Conservation (phyloP, 768 basidiomycete genomes). For the Tylopilus subfusipes region DNA sequence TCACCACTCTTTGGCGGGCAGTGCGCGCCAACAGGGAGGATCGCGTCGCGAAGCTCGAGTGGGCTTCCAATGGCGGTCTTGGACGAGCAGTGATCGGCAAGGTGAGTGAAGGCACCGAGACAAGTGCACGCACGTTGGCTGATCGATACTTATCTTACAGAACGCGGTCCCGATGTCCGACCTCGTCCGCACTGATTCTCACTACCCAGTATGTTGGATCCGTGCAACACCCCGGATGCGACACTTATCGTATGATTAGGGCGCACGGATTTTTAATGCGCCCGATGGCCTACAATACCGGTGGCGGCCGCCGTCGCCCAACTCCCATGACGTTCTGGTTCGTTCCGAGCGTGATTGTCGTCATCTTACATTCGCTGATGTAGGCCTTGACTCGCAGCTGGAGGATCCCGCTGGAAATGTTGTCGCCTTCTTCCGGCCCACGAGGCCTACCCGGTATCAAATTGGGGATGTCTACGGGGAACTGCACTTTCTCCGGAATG, state of each 20-base stretch:
- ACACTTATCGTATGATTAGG: conserved; percentile 36
- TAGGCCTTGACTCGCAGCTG: conserved; percentile 44
- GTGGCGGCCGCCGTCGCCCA: conserved; percentile 73
- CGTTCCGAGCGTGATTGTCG: conserved; percentile 24
- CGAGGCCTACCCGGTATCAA: conserved; percentile 74
- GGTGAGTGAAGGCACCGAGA: conserved; percentile 38
- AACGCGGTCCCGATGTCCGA: conserved; percentile 79
- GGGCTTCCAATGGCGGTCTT: conserved; percentile 77
- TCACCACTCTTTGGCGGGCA: conserved; percentile 77
- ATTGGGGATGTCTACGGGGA: conserved; percentile 86
- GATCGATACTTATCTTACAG: conserved; percentile 40
- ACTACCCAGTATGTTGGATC: conserved; percentile 49
- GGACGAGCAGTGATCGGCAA: conserved; percentile 85
- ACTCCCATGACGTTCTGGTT: conserved; percentile 58
- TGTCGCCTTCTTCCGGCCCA: conserved; percentile 79
- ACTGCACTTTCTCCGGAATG: conserved; percentile 75
- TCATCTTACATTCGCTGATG: conserved; percentile 4
- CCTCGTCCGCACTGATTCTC: conserved; percentile 68
- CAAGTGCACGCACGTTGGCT: conserved; percentile 15
- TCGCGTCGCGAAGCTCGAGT: conserved; percentile 84
- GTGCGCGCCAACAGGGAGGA: conserved; percentile 84
- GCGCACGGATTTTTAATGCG: conserved; percentile 69
- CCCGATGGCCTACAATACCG: conserved; percentile 79
- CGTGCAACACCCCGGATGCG: conserved; percentile 7
- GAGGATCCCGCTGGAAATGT: conserved; percentile 65